Evolutionary conservation across 805 yeast genomes (phyloP), one percentile per base, ranked within the genome.

Genomic region (Wickerhamiella kazuoi): DNA sequence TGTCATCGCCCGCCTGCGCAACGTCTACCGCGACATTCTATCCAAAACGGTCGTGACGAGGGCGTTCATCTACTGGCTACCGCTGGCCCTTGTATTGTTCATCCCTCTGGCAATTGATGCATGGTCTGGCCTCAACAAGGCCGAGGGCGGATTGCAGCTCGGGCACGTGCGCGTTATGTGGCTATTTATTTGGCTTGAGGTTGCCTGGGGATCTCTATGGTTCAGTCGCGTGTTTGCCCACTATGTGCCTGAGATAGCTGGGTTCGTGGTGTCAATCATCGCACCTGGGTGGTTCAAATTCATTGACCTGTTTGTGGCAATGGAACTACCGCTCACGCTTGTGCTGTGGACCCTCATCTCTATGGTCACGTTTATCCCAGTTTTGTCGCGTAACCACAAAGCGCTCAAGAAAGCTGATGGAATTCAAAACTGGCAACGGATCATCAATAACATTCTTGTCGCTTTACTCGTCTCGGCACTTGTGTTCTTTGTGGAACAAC

Each of bases 101-200:
- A 45, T 61, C 21, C 65, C 65, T 1, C 51, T 61, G 16, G 61
- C 62, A 1, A 47, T 50, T 14, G 64, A 63, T 21, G 64, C 62
- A 4, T 59, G 60, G 55, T 56, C 46, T 18, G 44, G 47, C 32
- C 48, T 42, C 9, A 18, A 37, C 19, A 11, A 6, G 9, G 26
- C 6, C 6, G 5, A 6, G 6, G 31, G 16, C 13, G 41, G 43
- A n/a, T 53, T 61, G 30, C 6, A 34, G 17, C 49, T 61, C 2
- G 65, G 64, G 19, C 43, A 50, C 21, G 52, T 56, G 8, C 48
- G 57, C 3, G 49, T 61, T 18, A 46, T 54, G 52, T 61, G 63
- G 63, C 42, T 61, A 21, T 61, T 61, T 42, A 56, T 61, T 32
- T 61, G 65, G 65, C 48, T 57, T 6, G 65, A 61, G 42, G 56